These are phyloP conservation scores for Tuber melanosporum DNA, from an alignment of 495 filamentous ascomycete genomes.

Conservation along the genomic window DNA sequence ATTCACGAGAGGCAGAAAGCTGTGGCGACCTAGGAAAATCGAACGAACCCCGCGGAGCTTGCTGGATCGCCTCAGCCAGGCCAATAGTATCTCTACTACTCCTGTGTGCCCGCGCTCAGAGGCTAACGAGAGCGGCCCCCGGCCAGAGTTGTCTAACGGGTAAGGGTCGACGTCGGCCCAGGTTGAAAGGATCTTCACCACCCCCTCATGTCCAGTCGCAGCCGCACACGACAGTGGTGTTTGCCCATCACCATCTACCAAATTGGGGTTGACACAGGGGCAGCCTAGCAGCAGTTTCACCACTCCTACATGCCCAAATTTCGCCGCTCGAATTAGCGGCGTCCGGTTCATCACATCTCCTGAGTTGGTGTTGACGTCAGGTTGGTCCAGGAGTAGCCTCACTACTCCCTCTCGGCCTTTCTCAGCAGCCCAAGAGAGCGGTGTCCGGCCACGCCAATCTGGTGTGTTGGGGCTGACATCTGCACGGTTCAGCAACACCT, in stretches of 20 bases:
- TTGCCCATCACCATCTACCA: conserved; percentile 11
- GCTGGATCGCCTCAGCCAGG: background rate
- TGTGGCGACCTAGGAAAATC: background rate
- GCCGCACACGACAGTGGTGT: conserved; percentile 1
- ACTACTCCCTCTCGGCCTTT: conserved; percentile 34
- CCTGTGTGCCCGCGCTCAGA: background rate
- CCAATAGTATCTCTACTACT: background rate
- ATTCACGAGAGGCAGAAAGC: background rate
- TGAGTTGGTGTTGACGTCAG: conserved; percentile 15
- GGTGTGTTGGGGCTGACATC: conserved; percentile 18
- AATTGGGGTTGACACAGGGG: conserved; percentile 19
- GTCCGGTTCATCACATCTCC: conserved; percentile 20
- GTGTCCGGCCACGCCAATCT: conserved; percentile 23
- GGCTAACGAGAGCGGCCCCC: background rate
- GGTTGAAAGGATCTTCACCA: conserved; percentile 23
- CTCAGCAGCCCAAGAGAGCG: conserved; percentile 21
- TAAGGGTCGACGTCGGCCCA: conserved; percentile 6
- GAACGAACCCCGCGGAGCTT: background rate
- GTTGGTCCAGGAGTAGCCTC: conserved; percentile 17
- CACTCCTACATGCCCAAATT: conserved; percentile 25
- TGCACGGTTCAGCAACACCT: conserved; percentile 3
- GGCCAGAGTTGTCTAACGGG: background rate
- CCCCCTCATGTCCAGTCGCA: conserved; percentile 23
- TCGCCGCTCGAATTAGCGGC: conserved; percentile 21
- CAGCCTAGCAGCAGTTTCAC: conserved; percentile 34